A percentile compares a stretch with the other conserved stretches of the same genome.
These are phyloP conservation scores for Chloranthus sessilifolius DNA, from an alignment of 164 flowering plant species.

Conservation along the genomic window DNA sequence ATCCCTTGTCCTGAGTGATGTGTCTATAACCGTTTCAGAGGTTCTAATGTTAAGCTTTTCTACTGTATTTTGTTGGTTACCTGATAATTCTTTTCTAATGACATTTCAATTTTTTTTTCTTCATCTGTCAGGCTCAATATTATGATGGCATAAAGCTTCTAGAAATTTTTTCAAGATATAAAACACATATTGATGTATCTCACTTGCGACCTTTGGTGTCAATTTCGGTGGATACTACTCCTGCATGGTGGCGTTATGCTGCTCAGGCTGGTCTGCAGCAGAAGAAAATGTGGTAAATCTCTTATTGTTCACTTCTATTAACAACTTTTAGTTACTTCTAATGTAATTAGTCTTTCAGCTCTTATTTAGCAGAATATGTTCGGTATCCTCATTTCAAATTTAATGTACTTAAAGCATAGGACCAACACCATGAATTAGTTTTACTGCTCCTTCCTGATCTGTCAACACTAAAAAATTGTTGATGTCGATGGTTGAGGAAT, in stretches of 20 bases:
- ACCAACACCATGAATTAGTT: too few relatives aligned
- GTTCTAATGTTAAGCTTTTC: conserved; percentile 27
- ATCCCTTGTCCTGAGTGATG: conserved; percentile 71
- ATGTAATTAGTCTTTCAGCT: too few relatives aligned
- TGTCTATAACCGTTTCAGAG: conserved; percentile 82
- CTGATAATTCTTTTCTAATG: not conserved
- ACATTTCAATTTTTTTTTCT: not conserved
- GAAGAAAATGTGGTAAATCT: conserved; percentile 75
- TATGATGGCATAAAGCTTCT: conserved; percentile 90
- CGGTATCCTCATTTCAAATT: too few relatives aligned
- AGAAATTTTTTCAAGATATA: conserved; percentile 80
- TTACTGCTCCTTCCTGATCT: too few relatives aligned
- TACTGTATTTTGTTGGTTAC: not conserved
- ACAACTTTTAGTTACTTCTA: too few relatives aligned
- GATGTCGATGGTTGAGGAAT: too few relatives aligned
- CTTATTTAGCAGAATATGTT: too few relatives aligned
- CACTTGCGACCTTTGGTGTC: conserved; percentile 81
- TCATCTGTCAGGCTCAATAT: conserved; percentile 69
- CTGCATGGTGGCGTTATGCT: conserved; percentile 93
- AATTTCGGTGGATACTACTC: conserved; percentile 39
- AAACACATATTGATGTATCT: conserved; percentile 70
- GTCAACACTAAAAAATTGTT: too few relatives aligned
- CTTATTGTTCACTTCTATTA: not conserved
- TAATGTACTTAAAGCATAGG: too few relatives aligned
- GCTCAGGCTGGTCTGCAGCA: conserved; percentile 77